Evolutionary conservation across 352 stramenopile species (phyloP).

Genomic region (Globisporangium sylvaticum): DNA sequence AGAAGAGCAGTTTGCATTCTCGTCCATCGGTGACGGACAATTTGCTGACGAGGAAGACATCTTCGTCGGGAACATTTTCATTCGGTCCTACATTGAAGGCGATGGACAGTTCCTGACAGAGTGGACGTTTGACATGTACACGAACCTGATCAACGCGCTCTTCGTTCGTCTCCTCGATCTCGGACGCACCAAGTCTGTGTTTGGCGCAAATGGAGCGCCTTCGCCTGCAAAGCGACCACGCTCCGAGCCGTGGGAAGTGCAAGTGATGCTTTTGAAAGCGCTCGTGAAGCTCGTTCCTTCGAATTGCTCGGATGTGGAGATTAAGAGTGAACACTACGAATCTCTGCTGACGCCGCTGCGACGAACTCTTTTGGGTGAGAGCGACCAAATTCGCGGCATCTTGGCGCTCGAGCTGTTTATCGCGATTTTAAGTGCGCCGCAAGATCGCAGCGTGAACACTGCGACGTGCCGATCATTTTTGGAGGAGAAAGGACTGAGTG

Average conservation of each 20-base stretch:
- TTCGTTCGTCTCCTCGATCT: conserved; percentile 53
- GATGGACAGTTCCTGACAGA: conserved; percentile 73
- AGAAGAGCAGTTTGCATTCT: conserved; percentile 22
- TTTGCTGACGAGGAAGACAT: conserved; percentile 52
- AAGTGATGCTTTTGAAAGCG: conserved; percentile 78
- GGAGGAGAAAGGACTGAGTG: conserved; percentile 41
- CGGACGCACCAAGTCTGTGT: conserved; percentile 49
- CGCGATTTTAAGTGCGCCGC: conserved; percentile 44
- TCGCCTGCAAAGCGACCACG: conserved; percentile 10
- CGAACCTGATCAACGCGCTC: conserved; percentile 55
- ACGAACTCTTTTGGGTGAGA: conserved; percentile 60
- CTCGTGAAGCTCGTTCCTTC: conserved; percentile 57
- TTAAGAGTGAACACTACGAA: conserved; percentile 57
- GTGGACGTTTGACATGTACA: conserved; percentile 74
- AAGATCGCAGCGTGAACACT: conserved; percentile 47
- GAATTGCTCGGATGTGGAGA: conserved; percentile 46
- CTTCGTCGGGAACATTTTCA: conserved; percentile 78
- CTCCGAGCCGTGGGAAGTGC: conserved; percentile 65
- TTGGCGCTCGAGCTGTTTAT: conserved; percentile 70
- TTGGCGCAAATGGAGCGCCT: conserved; percentile 21
- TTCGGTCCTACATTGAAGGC: conserved; percentile 77
- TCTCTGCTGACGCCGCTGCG: conserved; percentile 56
- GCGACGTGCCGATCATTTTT: conserved; percentile 53
- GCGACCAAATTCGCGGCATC: conserved; percentile 74
- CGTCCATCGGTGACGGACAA: conserved; percentile 13